These are phyloP conservation scores for Panaeolus papilionaceus DNA, from an alignment of 768 basidiomycete species.

Conservation along the genomic window DNA sequence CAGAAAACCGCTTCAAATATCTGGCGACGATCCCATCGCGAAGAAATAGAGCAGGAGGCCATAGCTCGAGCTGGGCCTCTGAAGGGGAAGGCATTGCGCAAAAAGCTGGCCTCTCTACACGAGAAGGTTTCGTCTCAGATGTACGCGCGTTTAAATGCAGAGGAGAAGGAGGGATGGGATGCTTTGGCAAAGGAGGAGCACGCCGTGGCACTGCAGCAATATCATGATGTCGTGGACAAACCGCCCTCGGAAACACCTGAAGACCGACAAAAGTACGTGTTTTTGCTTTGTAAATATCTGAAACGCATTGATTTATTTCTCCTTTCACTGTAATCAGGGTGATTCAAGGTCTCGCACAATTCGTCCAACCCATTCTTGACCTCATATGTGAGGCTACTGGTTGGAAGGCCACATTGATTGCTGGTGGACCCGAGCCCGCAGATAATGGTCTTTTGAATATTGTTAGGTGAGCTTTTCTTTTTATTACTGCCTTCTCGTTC, in stretches of 20 bases:
- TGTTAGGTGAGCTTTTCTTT: slow-evolving; percentile 12
- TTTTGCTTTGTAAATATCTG: neutral
- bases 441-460: slow-evolving; percentile 15
- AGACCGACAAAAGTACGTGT: slow-evolving; percentile 21
- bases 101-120: slow-evolving; percentile 8
- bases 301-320: neutral
- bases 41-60: slow-evolving; percentile 15
- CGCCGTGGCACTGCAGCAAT: neutral
- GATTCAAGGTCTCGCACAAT: slow-evolving; percentile 18
- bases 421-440: slow-evolving; percentile 24
- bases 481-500: no score
- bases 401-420: slow-evolving; percentile 22
- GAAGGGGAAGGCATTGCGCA: neutral
- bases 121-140: slow-evolving; percentile 17
- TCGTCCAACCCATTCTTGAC: slow-evolving; percentile 25
- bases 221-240: neutral
- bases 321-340: neutral
- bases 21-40: slow-evolving; percentile 17
- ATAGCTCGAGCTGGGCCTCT: neutral
- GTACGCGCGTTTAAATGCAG: neutral
- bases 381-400: slow-evolving; percentile 22
- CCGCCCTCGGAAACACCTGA: slow-evolving; percentile 16
- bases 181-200: slow-evolving; percentile 14
- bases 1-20: slow-evolving; percentile 15
- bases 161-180: slow-evolving; percentile 16